These are phyloP conservation scores for Passalora sequoiae DNA, from an alignment of 2,329 filamentous ascomycete genomes.

Conservation along the genomic window DNA sequence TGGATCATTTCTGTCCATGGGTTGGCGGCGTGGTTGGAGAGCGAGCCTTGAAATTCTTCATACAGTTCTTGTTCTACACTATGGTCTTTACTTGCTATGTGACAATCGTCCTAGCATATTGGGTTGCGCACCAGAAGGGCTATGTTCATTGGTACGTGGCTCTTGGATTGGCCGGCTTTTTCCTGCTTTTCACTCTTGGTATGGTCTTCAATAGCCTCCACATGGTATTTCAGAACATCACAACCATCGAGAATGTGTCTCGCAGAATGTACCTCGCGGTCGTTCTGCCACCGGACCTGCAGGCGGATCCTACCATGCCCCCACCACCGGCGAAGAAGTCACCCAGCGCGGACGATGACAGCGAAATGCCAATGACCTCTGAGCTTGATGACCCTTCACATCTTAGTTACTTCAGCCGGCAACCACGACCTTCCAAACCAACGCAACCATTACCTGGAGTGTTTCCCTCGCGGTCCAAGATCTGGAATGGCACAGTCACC, in stretches of 20 bases:
- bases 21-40: conserved; percentile 91
- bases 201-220: conserved; percentile 72
- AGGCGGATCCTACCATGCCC: conserved; percentile 20
- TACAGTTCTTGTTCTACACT: conserved; percentile 77
- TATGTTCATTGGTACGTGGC: conserved; percentile 61
- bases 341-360: conserved; percentile 13
- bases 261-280: conserved; percentile 67
- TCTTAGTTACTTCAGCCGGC: conserved; percentile 28
- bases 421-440: conserved; percentile 17
- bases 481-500: conserved; percentile 47
- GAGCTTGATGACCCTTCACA: conserved; percentile 34
- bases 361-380: conserved; percentile 28
- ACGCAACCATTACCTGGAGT: conserved; percentile 2
- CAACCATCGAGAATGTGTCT: conserved; percentile 75
- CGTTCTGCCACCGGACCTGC: conserved; percentile 51
- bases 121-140: conserved; percentile 48
- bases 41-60: conserved; percentile 77
- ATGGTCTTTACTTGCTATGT: conserved; percentile 61
- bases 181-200: conserved; percentile 70
- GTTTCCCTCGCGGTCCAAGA: conserved; percentile 15
- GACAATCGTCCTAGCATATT: conserved; percentile 60
- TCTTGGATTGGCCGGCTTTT: conserved; percentile 64
- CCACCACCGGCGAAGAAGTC: conserved; percentile 18
- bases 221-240: conserved; percentile 67
- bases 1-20: conserved; percentile 96